Conservation (phyloP, 2,329 filamentous ascomycete species). For the Hortaea werneckii region DNA sequence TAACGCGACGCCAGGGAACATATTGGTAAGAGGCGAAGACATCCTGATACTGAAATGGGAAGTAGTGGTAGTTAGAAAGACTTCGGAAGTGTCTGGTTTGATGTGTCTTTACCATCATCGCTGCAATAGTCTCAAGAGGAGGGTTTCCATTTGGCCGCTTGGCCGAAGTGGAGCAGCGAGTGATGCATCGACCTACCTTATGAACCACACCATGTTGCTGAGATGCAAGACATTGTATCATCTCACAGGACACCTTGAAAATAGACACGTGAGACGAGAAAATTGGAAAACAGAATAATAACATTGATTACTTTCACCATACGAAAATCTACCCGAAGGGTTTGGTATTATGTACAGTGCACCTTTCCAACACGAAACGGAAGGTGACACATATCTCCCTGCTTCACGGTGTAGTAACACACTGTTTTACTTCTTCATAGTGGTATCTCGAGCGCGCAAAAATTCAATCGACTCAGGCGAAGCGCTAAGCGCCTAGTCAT, state of each 20-base stretch:
- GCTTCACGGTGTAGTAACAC: constrained; percentile 6
- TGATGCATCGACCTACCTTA: no score
- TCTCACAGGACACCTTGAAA: no score
- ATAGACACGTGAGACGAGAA: no score
- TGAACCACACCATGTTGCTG: no score
- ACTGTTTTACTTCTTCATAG: constrained; percentile 1
- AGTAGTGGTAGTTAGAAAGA: no score
- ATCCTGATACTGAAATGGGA: no score
- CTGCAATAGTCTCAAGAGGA: no score
- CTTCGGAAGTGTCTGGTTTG: no score
- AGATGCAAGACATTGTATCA: no score
- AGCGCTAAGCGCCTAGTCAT: constrained; percentile 29
- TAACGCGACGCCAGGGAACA: constrained; percentile 25
- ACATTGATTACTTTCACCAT: background rate
- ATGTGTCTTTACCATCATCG: no score
- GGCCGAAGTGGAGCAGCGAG: no score
- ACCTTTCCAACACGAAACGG: constrained; percentile 2
- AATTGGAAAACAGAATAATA: background rate
- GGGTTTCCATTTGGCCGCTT: no score
- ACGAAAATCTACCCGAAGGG: constrained; percentile 1
- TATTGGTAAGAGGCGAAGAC: background rate
- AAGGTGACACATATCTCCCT: background rate
- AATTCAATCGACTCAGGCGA: background rate
- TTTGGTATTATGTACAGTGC: constrained; percentile 4
- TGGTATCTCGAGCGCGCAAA: constrained; percentile 5